These are phyloP conservation scores for Ichthyophthirius multifiliis DNA, from an alignment of 169 alveolate species.

Conservation along the genomic window DNA sequence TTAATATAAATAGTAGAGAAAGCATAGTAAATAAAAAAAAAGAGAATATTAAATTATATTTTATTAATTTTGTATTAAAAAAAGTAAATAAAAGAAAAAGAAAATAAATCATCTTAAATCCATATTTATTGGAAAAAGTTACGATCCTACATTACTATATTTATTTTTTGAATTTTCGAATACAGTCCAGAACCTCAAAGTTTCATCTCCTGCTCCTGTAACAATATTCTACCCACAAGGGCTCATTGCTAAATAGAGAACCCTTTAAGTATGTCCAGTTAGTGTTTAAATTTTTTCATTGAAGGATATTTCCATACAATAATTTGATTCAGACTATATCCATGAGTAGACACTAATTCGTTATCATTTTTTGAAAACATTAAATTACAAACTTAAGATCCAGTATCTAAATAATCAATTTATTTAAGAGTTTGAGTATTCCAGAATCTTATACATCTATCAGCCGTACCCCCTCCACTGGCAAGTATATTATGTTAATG, in stretches of 20 bases:
- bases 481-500: slow-evolving; percentile 54
- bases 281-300: slow-evolving; percentile 55
- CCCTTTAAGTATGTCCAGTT: slow-evolving; percentile 76
- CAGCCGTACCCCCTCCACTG: slow-evolving; percentile 82
- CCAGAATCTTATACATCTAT: slow-evolving; percentile 70
- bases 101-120: slow-evolving; percentile 21
- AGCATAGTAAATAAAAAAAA: no score
- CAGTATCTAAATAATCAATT: slow-evolving; percentile 55
- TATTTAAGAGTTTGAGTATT: slow-evolving; percentile 45
- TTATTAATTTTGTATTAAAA: no score
- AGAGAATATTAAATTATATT: no score
- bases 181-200: slow-evolving; percentile 83
- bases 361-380: slow-evolving; percentile 59
- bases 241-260: slow-evolving; percentile 62
- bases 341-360: slow-evolving; percentile 79
- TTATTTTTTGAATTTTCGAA: slow-evolving; percentile 37
- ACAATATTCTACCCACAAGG: slow-evolving; percentile 77
- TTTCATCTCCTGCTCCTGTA: slow-evolving; percentile 85
- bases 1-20: no score
- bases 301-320: slow-evolving; percentile 73
- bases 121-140: neutral
- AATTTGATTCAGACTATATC: slow-evolving; percentile 69
- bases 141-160: neutral
- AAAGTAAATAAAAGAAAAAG: no score
- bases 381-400: slow-evolving; percentile 75